Base-by-base conservation (phyloP, 2,329 filamentous ascomycete species). In the Ophiosphaerella korrae region DNA sequence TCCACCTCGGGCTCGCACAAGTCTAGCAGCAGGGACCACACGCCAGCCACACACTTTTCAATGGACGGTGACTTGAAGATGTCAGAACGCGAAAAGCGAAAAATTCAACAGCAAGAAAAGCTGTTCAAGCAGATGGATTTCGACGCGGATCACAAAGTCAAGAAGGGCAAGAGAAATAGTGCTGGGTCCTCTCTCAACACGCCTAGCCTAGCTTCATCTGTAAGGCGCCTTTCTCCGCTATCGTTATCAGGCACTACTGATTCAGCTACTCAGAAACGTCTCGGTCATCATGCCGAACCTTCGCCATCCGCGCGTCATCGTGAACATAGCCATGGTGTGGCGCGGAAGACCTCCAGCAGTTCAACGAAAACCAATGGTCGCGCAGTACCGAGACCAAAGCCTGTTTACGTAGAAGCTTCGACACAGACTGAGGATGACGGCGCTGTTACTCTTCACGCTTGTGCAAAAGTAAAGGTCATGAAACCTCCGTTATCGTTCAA, bases 101-200 rank as follows among this genome's bases (percentile, higher is more conserved):
- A 87, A 69, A 77, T 87, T 40, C 82, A 83, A 46, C 83, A 84
- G 48, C 81, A 83, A 36, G 84, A 87, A 61, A 82, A 82, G 57
- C 80, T 86, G 51, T 86, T 86, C 55, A 80, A 84, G 55, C 80
- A 84, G 60, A 75, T 85, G 55, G 84, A 86, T 60, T 77, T 81
- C 41, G 82, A 86, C 52, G 81, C 83, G 58, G 77, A 80, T 50
- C 75, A 77, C 29, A 80, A 72, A 35, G 60, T 79, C 47, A 80
- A 77, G 57, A 82, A 81, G 68, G 83, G 80, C 66, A 83, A 86
- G 63, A 77, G 81, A 45, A 78, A 78, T 49, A 85, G 81, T 63
- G 82, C 78, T 37, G 80, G 80, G 42, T 82, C 81, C 16, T 76
- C 71, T 12, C 74, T 82, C 45, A 81, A 81, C 43, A 82, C 78